Conservation (phyloP, 257 asterid species). For the Solanum dulcamara region DNA sequence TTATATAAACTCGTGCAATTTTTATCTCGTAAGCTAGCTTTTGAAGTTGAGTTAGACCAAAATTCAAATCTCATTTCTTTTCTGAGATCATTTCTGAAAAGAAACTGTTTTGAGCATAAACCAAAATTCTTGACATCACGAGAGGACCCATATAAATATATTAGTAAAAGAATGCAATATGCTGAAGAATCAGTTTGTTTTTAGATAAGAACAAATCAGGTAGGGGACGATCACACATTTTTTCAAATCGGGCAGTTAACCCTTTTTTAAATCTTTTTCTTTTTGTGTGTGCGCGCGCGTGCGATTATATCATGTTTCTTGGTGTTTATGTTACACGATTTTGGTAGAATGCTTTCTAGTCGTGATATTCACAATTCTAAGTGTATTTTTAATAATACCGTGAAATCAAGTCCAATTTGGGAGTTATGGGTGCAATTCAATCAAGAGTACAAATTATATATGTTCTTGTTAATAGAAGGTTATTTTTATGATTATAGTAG, state of each 20-base stretch:
- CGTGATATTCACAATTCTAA: background rate
- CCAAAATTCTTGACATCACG: background rate
- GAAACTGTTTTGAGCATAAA: background rate
- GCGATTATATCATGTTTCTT: background rate
- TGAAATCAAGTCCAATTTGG: background rate
- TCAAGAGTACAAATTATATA: background rate
- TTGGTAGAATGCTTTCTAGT: background rate
- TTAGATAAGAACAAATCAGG: background rate
- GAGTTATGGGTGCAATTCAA: background rate
- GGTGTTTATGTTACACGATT: background rate
- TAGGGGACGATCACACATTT: background rate
- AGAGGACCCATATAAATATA: background rate
- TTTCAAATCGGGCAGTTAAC: background rate
- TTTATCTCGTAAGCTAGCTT: background rate
- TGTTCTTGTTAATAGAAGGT: background rate
- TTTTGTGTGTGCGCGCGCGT: background rate
- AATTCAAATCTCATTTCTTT: fast-evolving
- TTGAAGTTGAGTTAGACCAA: background rate
- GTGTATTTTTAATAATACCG: background rate
- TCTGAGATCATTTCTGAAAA: background rate
- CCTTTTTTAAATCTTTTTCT: background rate
- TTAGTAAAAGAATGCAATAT: background rate
- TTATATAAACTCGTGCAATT: background rate
- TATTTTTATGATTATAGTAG: background rate
- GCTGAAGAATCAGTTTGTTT: background rate